These are phyloP conservation scores for Claviceps sp. DNA, from an alignment of 2,329 filamentous ascomycete genomes.

Conservation along the genomic window DNA sequence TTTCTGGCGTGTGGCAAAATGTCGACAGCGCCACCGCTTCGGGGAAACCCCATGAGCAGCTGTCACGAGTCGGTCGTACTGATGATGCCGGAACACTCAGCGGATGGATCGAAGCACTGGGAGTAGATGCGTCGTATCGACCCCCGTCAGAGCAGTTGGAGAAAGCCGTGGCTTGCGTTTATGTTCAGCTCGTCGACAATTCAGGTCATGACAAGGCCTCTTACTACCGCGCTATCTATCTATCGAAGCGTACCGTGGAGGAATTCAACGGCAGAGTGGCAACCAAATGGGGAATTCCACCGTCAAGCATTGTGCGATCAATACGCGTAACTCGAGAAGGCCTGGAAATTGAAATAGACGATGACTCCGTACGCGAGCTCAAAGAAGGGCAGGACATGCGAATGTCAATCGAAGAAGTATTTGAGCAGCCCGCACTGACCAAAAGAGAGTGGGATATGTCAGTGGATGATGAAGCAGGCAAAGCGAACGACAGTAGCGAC, in stretches of 20 bases:
- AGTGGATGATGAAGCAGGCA: conserved; percentile 31
- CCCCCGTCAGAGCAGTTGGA: conserved; percentile 59
- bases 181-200: conserved; percentile 48
- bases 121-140: conserved; percentile 75
- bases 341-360: conserved; percentile 75
- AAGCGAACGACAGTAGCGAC: conserved; percentile 9
- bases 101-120: conserved; percentile 82
- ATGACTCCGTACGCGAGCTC: conserved; percentile 73
- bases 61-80: conserved; percentile 36
- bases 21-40: conserved; percentile 36
- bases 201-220: conserved; percentile 38
- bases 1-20: conserved; percentile 41
- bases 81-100: conserved; percentile 53
- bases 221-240: conserved; percentile 75
- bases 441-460: conserved; percentile 52
- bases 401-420: conserved; percentile 46
- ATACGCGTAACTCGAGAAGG: conserved; percentile 62
- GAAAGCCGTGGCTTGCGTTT: conserved; percentile 79
- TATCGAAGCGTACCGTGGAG: conserved; percentile 60
- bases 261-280: conserved; percentile 64
- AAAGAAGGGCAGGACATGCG: conserved; percentile 88
- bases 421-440: conserved; percentile 17
- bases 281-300: conserved; percentile 68
- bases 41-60: conserved; percentile 37
- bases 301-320: conserved; percentile 54